These are phyloP conservation scores for Podaxis sp. DNA, from an alignment of 768 basidiomycete genomes.

Conservation along the genomic window DNA sequence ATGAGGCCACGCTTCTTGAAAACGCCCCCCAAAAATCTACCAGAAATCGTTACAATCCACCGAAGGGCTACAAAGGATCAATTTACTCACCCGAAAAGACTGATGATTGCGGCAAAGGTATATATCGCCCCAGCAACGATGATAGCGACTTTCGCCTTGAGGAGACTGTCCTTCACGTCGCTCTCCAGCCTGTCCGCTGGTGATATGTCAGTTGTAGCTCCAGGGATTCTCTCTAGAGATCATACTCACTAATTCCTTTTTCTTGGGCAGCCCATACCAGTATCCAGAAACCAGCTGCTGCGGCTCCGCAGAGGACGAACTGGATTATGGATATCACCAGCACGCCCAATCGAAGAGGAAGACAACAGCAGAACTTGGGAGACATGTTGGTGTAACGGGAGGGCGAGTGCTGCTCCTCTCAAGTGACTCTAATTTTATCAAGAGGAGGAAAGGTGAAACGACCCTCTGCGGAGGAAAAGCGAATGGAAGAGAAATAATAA, in stretches of 20 bases:
- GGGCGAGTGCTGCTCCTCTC: background rate
- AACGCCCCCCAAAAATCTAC: conserved; percentile 40
- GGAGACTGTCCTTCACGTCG: conserved; percentile 19
- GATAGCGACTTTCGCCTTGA: conserved; percentile 19
- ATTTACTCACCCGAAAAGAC: conserved; percentile 32
- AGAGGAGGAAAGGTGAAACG: background rate
- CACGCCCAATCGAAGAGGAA: conserved; percentile 43
- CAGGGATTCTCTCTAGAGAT: background rate
- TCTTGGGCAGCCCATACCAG: conserved; percentile 24
- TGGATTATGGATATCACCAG: conserved; percentile 40
- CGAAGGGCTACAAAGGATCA: background rate
- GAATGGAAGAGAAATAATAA: background rate
- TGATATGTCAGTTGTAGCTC: background rate
- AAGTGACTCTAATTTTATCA: background rate
- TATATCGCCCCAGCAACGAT: conserved; percentile 34
- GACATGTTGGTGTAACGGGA: conserved; percentile 26
- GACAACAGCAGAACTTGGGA: conserved; percentile 42
- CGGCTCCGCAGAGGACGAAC: conserved; percentile 32
- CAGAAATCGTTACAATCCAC: background rate
- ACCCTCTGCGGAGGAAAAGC: background rate
- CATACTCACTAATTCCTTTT: conserved; percentile 18
- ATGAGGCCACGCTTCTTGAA: conserved; percentile 37
- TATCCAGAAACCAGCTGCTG: conserved; percentile 34
- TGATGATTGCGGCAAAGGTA: conserved; percentile 32
- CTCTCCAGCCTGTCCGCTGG: conserved; percentile 27